Evolutionary conservation across 345 rosid species (phyloP), one percentile per base, ranked within the genome.

Genomic region (Abelmoschus esculentus): DNA sequence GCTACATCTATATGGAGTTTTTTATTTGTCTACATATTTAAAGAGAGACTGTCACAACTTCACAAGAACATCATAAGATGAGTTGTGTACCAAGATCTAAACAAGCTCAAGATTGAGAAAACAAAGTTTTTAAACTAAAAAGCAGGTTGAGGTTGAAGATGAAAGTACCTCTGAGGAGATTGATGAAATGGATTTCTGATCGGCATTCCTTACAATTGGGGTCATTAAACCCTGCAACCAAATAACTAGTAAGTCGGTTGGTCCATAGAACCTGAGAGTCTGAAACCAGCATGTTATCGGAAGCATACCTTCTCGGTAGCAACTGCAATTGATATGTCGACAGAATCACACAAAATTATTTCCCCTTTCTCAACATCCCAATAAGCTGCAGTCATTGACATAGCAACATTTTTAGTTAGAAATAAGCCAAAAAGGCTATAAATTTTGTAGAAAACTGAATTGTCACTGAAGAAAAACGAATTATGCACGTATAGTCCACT

Each of bases 261-360:
- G 59, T 28, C 54, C 32, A 61, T 32, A 60, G 49, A 65, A 47
- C 76, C 17, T 68, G n/a, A 52, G 49, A 65, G 42, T 75, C 17
- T 68, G n/a, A 52, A 75, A 62, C 42, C 42, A 38, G 59, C 59
- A 52, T 44, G 61, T 18, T 32, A 76, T 55, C 26, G 53, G 74
- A 53, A 70, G 59, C 64, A 69, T 82, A 93, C 98, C 96, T 91
- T 93, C 77, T 93, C 97, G 75, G 97, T 91, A 29, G 98, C 98
- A 73, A 93, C 98, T 34, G 98, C 97, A 81, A 93, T 84, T 67
- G 98, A 91, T 81, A 93, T 82, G 82, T 91, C 98, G 72, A 89
- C 87, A 57, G 87, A 78, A 60, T 93, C 82, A 46, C 88, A 87
- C 66, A 80, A 71, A 80, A 88, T 80, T 49, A 86, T 68, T 74